Conservation (phyloP, 306 rosid genomes). For the Elaeagnus macrophylla region DNA sequence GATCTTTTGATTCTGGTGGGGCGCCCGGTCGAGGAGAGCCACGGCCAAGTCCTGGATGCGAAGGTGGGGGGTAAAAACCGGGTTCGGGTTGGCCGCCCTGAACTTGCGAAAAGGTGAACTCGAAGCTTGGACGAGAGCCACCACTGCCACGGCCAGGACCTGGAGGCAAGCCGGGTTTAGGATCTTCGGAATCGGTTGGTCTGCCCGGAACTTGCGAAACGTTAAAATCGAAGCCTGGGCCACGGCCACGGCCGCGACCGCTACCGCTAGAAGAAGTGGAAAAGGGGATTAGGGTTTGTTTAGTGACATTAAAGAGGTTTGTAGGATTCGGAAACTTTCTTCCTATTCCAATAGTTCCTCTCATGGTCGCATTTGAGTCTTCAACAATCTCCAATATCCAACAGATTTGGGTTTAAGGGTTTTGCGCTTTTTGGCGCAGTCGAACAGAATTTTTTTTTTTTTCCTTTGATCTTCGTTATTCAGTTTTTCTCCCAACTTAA, state of each 20-base stretch:
- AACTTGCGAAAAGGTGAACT: background rate
- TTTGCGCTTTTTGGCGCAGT: background rate
- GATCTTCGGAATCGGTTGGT: conserved; percentile 16
- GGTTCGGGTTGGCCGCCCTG: conserved; percentile 6
- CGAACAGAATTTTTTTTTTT: background rate
- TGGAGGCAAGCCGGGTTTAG: conserved; percentile 30
- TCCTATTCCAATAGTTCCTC: conserved; percentile 58
- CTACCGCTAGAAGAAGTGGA: conserved; percentile 47
- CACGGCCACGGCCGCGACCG: conserved; percentile 38
- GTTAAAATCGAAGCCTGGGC: conserved; percentile 25
- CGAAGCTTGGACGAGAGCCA: conserved; percentile 22
- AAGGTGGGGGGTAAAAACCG: no score
- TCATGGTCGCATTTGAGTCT: conserved; percentile 31
- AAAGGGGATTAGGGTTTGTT: conserved; percentile 39
- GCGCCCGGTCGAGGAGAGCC: no score
- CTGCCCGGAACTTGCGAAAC: conserved; percentile 30
- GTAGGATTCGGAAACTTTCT: conserved; percentile 30
- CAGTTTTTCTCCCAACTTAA: no score
- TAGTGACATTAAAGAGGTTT: conserved; percentile 34
- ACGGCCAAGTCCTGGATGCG: no score
- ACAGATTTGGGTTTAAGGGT: conserved; percentile 2
- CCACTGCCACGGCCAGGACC: conserved; percentile 31
- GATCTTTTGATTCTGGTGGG: background rate
- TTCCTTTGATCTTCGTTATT: no score
- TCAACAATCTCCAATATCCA: background rate